Base-by-base conservation (phyloP, 495 filamentous ascomycete species). In the Aspergillus sclerotiicarbonarius region DNA sequence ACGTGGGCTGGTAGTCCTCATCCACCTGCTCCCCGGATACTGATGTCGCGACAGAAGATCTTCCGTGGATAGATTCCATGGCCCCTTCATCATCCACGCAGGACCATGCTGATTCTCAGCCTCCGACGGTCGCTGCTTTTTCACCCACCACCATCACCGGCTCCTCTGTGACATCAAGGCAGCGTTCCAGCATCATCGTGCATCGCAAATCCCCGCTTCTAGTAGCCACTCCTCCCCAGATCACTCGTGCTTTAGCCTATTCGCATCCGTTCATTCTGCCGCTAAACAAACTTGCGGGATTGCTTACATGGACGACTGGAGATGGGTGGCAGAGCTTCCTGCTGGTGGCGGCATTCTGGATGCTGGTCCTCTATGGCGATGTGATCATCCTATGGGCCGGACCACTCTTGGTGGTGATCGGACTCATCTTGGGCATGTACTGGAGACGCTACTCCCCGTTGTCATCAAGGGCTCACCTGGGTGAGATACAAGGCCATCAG, bases 311-410 rank as follows among this genome's bases (percentile, higher is more conserved):
- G 94, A 94, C 90, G 16, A 92, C 87, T 9, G 87, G 82, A 30
- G 94, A 99, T 63, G 86, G 92, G 2, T 98, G 92, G 92, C 91
- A 97, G 75, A 95, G 91, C 77, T 99, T 99, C 72, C 76, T 99
- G 48, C 68, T 98, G 30, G 78, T 99, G 12, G 84, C 85, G 2
- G 77, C 67, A 5, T 99, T 96, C 66, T 99, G 94, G 94, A 86
- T 83, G 0, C 69, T 87, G 8, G 86, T 90, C 1, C 76, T 96
- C 2, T 98, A 97, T 69, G 91, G 91, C 41, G 93, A 96, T 71
- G 74, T 79, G 19, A 76, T 96, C 19, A 80, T 97, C 61, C 80
- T 87, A 43, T 85, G 84, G 71, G 86, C 88, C 2, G 95, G 95
- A 7, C 94, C 94, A 13, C 76, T 97, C 47, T 76, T 96, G 16